Evolutionary conservation across 1,284 basidiomycete species (phyloP).

Genomic region (Cryptococcus sp.): DNA sequence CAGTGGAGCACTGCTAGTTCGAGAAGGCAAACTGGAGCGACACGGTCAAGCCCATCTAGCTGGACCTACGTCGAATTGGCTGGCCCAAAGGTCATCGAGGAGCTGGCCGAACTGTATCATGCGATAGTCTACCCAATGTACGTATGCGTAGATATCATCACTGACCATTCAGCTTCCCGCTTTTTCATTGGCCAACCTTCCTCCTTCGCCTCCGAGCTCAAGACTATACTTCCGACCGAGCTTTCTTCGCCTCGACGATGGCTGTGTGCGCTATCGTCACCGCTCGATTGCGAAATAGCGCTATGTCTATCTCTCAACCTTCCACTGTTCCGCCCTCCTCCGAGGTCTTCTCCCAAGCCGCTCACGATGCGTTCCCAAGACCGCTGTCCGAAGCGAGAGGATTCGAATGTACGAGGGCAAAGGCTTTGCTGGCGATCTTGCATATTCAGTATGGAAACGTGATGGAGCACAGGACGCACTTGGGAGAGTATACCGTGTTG

Average conservation of each 20-base stretch:
- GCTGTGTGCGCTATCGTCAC: slow-evolving; percentile 33
- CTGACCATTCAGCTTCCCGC: slow-evolving; percentile 19
- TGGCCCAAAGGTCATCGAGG: no score
- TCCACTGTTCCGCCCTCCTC: slow-evolving; percentile 4
- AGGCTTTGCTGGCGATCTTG: slow-evolving; percentile 23
- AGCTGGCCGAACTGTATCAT: slow-evolving; percentile 18
- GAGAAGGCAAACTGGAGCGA: neutral
- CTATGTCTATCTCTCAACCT: slow-evolving; percentile 4
- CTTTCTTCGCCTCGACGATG: slow-evolving; percentile 28
- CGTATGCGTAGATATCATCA: neutral
- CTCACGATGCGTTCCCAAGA: slow-evolving; percentile 17
- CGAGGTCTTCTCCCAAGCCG: slow-evolving; percentile 23
- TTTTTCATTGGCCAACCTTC: slow-evolving; percentile 41
- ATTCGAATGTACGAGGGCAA: slow-evolving; percentile 28
- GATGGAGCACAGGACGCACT: slow-evolving; percentile 17
- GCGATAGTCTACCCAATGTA: slow-evolving; percentile 35
- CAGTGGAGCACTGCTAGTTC: neutral
- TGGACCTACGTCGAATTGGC: neutral
- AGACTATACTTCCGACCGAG: slow-evolving; percentile 22
- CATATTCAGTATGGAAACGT: slow-evolving; percentile 32
- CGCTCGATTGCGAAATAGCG: slow-evolving; percentile 31
- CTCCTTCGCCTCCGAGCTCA: slow-evolving; percentile 13
- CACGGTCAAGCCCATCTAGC: neutral
- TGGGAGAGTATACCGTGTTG: slow-evolving; percentile 12
- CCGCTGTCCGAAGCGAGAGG: slow-evolving; percentile 16